These are phyloP conservation scores for Ogataea henricii DNA, from an alignment of 805 yeast species.

Conservation along the genomic window DNA sequence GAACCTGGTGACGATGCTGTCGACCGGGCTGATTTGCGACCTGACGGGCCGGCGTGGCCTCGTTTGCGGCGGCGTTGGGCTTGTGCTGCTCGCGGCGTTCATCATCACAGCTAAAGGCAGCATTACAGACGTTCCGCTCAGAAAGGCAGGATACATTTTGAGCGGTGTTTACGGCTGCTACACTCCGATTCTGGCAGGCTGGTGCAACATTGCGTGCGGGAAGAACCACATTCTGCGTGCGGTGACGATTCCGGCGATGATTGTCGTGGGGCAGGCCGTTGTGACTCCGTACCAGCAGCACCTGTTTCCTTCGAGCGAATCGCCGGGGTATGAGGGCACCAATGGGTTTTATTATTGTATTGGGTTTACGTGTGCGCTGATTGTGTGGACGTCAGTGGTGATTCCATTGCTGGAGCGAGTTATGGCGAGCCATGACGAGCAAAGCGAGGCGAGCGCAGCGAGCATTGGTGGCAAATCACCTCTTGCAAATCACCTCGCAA, in stretches of 20 bases:
- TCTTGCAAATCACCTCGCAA: too few species aligned
- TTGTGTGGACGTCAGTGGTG: constrained; percentile 26
- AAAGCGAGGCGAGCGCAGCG: too few species aligned
- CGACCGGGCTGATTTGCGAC: constrained; percentile 33
- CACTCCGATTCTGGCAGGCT: constrained; percentile 60
- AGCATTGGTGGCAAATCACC: too few species aligned
- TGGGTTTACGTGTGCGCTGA: constrained; percentile 26
- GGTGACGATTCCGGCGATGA: constrained; percentile 29
- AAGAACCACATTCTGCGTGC: constrained; percentile 30
- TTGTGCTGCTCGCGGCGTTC: constrained; percentile 42
- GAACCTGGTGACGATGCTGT: constrained; percentile 48
- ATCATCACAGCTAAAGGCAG: constrained; percentile 23
- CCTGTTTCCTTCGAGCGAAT: constrained; percentile 35
- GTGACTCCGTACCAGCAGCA: constrained; percentile 34
- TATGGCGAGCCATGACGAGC: not conserved
- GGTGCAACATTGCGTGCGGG: constrained; percentile 60
- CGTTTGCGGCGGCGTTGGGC: constrained; percentile 47
- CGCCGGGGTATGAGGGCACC: constrained; percentile 32
- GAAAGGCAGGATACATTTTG: constrained; percentile 28
- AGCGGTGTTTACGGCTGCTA: constrained; percentile 44
- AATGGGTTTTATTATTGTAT: constrained; percentile 31
- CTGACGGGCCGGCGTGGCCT: constrained; percentile 25
- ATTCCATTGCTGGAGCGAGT: constrained; percentile 26
- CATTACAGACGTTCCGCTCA: constrained; percentile 17
- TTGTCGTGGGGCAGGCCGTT: constrained; percentile 28